These are phyloP conservation scores for Erodium trifolium DNA, from an alignment of 441 rosid species.

Conservation along the genomic window DNA sequence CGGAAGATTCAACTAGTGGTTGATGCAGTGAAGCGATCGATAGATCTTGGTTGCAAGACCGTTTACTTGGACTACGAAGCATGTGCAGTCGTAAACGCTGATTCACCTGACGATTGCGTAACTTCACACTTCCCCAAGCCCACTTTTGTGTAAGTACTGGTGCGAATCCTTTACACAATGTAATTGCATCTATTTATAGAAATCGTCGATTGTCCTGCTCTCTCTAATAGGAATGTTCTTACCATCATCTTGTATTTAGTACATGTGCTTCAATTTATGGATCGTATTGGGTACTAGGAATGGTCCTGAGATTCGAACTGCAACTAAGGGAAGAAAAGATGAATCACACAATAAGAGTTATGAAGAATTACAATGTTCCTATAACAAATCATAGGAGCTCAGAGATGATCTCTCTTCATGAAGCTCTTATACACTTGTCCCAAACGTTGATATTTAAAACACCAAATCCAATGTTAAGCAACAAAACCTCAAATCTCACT, in stretches of 20 bases:
- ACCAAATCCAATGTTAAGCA: constrained; percentile 3
- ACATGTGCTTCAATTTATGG: too few species aligned
- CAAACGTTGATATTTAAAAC: constrained; percentile 3
- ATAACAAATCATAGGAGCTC: neutral
- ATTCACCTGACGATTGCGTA: too few species aligned
- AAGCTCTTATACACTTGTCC: neutral
- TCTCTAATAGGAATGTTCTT: too few species aligned
- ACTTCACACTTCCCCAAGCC: too few species aligned
- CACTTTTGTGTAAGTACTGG: too few species aligned
- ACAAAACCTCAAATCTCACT: constrained; percentile 3
- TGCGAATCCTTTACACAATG: too few species aligned
- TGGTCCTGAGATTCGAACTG: too few species aligned
- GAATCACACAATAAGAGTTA: constrained; percentile 1
- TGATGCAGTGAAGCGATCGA: constrained; percentile 51
- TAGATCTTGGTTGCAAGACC: constrained; percentile 41
- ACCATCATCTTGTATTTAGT: too few species aligned
- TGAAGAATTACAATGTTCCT: neutral
- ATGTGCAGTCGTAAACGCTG: too few species aligned
- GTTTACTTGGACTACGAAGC: constrained; percentile 22
- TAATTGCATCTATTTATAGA: too few species aligned
- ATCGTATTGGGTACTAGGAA: too few species aligned
- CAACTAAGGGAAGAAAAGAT: neutral
- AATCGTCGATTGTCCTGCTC: too few species aligned
- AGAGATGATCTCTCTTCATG: neutral
- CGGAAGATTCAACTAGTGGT: constrained; percentile 51